A percentile compares a stretch with the other conserved stretches of the same genome.
These are phyloP conservation scores for Solanum appendiculatum DNA, from an alignment of 257 asterid genomes.

Conservation along the genomic window DNA sequence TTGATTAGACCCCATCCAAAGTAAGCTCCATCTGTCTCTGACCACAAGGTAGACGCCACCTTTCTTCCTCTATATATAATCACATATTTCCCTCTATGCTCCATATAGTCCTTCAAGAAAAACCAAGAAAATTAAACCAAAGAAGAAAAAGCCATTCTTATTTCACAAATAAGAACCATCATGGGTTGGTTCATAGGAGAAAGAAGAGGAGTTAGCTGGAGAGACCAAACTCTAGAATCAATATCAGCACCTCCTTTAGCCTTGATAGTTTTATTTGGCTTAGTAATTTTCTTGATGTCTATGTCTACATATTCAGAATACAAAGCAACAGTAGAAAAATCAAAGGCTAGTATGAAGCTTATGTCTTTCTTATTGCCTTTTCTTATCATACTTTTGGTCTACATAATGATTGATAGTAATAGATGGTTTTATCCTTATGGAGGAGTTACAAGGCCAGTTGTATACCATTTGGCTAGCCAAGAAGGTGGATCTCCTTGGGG, in stretches of 20 bases:
- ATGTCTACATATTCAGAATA: slow-evolving; percentile 28
- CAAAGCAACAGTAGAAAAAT: slow-evolving; percentile 24
- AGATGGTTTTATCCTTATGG: slow-evolving; percentile 32
- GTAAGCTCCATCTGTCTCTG: background rate
- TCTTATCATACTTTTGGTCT: slow-evolving; percentile 19
- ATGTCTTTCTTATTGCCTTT: slow-evolving; percentile 31
- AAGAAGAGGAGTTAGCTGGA: slow-evolving; percentile 60
- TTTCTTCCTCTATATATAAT: background rate
- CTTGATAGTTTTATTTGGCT: slow-evolving; percentile 39
- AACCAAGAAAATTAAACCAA: background rate
- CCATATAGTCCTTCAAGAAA: background rate
- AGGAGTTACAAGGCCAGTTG: slow-evolving; percentile 15
- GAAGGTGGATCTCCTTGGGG: slow-evolving; percentile 42
- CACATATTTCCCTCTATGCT: background rate
- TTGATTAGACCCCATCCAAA: background rate
- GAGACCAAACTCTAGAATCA: slow-evolving; percentile 46
- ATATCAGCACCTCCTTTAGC: slow-evolving; percentile 55
- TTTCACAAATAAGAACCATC: background rate
- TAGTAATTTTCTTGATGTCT: slow-evolving; percentile 32
- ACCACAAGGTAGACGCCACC: background rate
- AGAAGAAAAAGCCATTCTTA: background rate
- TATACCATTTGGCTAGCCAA: background rate
- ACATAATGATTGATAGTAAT: slow-evolving; percentile 17
- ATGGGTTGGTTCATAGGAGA: slow-evolving; percentile 46
- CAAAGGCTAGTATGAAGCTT: slow-evolving; percentile 24